Conservation (phyloP, 2,329 filamentous ascomycete genomes). For the Alternaria incomplexa region DNA sequence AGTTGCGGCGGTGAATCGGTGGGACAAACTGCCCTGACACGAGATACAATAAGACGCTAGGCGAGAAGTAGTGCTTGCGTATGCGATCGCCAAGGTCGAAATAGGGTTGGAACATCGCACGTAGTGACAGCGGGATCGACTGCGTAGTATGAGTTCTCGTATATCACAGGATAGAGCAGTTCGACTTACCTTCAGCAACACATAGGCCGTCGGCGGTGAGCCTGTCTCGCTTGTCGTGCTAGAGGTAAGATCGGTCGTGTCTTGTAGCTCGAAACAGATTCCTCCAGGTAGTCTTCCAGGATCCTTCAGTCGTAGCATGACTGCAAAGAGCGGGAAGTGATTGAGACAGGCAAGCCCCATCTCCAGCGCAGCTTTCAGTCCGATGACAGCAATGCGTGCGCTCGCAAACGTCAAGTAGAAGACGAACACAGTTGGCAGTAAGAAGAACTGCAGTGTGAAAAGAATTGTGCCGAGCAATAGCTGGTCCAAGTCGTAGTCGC, state of each 20-base stretch:
- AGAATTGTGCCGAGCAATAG: slow-evolving; percentile 94
- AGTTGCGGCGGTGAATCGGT: slow-evolving; percentile 89
- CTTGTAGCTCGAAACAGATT: slow-evolving; percentile 87
- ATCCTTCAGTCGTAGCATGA: slow-evolving; percentile 96
- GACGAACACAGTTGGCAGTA: slow-evolving; percentile 91
- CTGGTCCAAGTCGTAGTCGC: slow-evolving; percentile 98
- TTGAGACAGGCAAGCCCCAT: slow-evolving; percentile 92
- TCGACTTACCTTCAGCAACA: slow-evolving; percentile 75
- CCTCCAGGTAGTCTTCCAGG: slow-evolving; percentile 86
- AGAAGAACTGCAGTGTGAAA: slow-evolving; percentile 93
- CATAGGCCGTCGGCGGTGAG: slow-evolving; percentile 74
- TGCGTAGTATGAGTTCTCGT: slow-evolving; percentile 1
- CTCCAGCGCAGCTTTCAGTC: slow-evolving; percentile 87
- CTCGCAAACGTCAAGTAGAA: slow-evolving; percentile 97
- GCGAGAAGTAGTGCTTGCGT: slow-evolving; percentile 92
- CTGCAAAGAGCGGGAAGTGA: slow-evolving; percentile 94
- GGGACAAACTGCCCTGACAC: slow-evolving; percentile 91
- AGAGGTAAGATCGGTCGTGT: slow-evolving; percentile 60
- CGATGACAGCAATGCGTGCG: slow-evolving; percentile 93
- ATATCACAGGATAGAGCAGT: background rate
- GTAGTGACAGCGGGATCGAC: slow-evolving; percentile 85
- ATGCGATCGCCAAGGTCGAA: slow-evolving; percentile 93
- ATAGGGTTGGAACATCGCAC: slow-evolving; percentile 97
- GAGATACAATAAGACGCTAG: slow-evolving; percentile 84
- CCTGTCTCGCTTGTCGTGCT: slow-evolving; percentile 45